Evolutionary conservation across 805 yeast species (phyloP), one percentile per base, ranked within the genome.

Genomic region (Ogataea populi-albae): DNA sequence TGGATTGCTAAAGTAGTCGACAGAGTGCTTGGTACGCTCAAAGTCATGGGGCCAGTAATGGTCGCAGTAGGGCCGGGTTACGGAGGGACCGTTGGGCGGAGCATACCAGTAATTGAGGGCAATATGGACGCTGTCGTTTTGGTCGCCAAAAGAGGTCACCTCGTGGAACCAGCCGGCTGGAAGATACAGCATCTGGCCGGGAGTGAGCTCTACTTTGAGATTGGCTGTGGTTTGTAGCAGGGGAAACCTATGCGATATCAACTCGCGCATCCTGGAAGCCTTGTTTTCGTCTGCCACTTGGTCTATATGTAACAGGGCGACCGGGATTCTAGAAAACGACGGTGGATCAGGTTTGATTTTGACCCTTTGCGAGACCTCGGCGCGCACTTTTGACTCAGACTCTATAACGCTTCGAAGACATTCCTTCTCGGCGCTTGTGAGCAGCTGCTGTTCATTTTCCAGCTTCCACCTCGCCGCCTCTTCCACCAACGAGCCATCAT

Each of bases 91-190:
- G 29, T 68, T 68, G 0, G 87, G 86, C 4, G 89, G 86, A 6
- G 75, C 66, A 52, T 75, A 81, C 91, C 91, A 83, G 57, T 82
- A 83, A 52, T 83, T 83, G 8, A 81, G 49, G 0, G 89, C 88
- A 23, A 74, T 64, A 49, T 83, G 91, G 3, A 67, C 59, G 19
- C 50, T 52, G 22, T 52, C 45, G 5, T 40, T 46, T 3, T 38
- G 47, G 7, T 53, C 55, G 3, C 81, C 80, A 54, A 65, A 79
- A 7, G 86, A 79, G 1, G 85, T 73, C 2, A 83, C 91, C 54
- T 83, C 91, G 54, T 83, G 91, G 50, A 83, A 83, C 89, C 89
- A 83, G 3, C 91, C 88, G 1, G 84, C 73, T 1, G 91, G 91
- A 17, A 83, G 54, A 51, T 74, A 83, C 16, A 83, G 55, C 79